Evolutionary conservation across 2,329 filamentous ascomycete genomes (phyloP).

Genomic region (Fusarium oxysporum): DNA sequence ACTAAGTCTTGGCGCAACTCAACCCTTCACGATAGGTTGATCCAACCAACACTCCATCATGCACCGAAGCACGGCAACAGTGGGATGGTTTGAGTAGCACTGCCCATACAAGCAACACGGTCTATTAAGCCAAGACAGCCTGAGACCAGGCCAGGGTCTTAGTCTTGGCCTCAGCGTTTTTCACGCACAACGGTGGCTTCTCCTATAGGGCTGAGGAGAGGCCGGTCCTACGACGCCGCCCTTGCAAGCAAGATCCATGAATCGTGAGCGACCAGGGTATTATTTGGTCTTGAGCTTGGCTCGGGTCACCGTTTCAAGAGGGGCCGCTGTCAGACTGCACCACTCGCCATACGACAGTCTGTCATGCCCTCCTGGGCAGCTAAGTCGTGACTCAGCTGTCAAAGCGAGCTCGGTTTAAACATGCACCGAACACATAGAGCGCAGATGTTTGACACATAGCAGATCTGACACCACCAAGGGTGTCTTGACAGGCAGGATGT

Average conservation of each 20-base stretch:
- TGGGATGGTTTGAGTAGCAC: slow-evolving; percentile 9
- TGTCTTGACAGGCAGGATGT: not conserved
- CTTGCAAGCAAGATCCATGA: slow-evolving; percentile 36
- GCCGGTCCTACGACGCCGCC: slow-evolving; percentile 20
- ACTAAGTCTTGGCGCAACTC: slow-evolving; percentile 22
- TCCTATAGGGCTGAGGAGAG: slow-evolving; percentile 34
- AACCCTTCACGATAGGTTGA: slow-evolving; percentile 6
- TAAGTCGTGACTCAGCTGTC: slow-evolving; percentile 2
- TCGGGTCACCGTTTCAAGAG: slow-evolving; percentile 11
- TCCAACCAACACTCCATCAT: not conserved
- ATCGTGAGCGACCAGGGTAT: slow-evolving; percentile 14
- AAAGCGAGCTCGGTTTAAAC: not conserved
- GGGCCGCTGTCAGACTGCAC: slow-evolving; percentile 32
- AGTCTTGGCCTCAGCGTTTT: not conserved
- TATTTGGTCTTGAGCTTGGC: slow-evolving; percentile 6
- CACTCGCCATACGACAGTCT: slow-evolving; percentile 13
- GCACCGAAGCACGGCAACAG: not conserved
- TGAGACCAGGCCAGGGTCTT: not conserved
- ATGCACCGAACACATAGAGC: not conserved
- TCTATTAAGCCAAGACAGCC: slow-evolving; percentile 1
- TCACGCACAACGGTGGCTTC: slow-evolving; percentile 10
- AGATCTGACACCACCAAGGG: slow-evolving; percentile 11
- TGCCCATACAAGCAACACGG: not conserved
- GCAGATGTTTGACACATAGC: not conserved
- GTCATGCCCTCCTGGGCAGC: slow-evolving; percentile 3